These are phyloP conservation scores for Macaranga tanarius DNA, from an alignment of 441 rosid genomes.

Conservation along the genomic window DNA sequence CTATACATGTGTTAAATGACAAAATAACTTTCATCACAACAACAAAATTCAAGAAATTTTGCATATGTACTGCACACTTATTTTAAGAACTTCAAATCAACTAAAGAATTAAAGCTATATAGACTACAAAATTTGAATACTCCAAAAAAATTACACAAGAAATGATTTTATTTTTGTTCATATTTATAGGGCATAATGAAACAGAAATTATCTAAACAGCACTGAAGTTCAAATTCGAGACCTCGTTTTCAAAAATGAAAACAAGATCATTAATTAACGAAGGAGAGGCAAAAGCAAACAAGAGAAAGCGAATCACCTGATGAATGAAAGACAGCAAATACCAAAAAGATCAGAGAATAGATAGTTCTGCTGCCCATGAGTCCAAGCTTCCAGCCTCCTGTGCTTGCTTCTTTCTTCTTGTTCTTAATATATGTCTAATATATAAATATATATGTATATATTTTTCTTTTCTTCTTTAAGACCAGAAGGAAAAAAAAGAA, in stretches of 20 bases:
- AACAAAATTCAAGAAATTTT: no score
- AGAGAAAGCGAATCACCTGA: constrained; percentile 34
- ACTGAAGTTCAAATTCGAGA: no score
- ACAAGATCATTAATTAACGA: neutral
- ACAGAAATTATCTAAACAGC: neutral
- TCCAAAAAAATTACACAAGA: no score
- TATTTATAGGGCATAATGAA: neutral
- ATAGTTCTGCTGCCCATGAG: constrained; percentile 37
- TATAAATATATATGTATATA: no score
- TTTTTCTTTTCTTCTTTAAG: constrained; percentile 1
- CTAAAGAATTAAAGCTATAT: neutral
- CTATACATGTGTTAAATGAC: neutral
- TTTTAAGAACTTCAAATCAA: neutral
- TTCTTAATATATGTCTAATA: neutral
- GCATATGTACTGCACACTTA: no score
- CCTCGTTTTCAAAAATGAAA: neutral
- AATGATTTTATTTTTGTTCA: neutral
- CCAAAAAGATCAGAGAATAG: constrained; percentile 25
- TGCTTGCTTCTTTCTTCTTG: constrained; percentile 2
- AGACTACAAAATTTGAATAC: no score
- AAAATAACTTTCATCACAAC: no score
- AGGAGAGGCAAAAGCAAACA: neutral
- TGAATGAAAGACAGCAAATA: constrained; percentile 31
- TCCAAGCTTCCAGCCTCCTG: constrained; percentile 5
- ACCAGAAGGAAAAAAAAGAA: constrained; percentile 24